Evolutionary conservation across 352 stramenopile genomes (phyloP), one percentile per base, ranked within the genome.

Genomic region (Globisporangium perplexum): DNA sequence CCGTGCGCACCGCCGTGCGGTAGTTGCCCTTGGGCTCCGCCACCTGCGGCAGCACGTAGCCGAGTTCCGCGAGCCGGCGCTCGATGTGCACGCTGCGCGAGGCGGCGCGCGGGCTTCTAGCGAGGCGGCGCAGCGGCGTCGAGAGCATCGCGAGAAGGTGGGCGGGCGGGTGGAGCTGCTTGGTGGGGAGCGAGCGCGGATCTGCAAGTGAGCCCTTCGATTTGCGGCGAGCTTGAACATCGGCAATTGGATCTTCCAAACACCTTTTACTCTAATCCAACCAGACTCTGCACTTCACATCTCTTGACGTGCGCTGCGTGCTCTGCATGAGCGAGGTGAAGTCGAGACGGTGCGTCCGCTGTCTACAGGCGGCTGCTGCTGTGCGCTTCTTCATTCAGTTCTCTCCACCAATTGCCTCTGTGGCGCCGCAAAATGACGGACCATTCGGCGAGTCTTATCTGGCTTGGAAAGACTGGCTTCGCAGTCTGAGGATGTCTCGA

Each of bases 21-120:
- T 93, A 95, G 58, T 76, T 87, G 57, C 80, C 86, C 57, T 88
- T 90, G 46, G 86, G 82, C 23, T 66, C 51, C 50, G 76, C 70
- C 18, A 78, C 62, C n/a, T 60, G 53, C 36, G 87, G 85, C 24
- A 96, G 69, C 50, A 54, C 63, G 53, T 87, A 76, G 46, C 86
- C 85, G 23, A 95, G 71, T 39, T 88, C 65, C 30, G 73, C 67
- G 49, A 96, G 65, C 35, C 79, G 77, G 38, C 65, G 62, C 24
- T 96, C 72, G 26, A 80, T 78, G 56, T 95, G 86, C 55, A 95
- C 83, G 64, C 52, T 62, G 60, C 85, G 84, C 52, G 65, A 61
- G 33, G 65, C 47, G 26, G 46, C 45, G 51, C 28, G 33, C 43
- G 17, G 44, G 53, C 20, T 45, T 46, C 69, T 71, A 22, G 55